Conservation (phyloP, 192 early-diverging fungal species). For the Podila epigama region DNA sequence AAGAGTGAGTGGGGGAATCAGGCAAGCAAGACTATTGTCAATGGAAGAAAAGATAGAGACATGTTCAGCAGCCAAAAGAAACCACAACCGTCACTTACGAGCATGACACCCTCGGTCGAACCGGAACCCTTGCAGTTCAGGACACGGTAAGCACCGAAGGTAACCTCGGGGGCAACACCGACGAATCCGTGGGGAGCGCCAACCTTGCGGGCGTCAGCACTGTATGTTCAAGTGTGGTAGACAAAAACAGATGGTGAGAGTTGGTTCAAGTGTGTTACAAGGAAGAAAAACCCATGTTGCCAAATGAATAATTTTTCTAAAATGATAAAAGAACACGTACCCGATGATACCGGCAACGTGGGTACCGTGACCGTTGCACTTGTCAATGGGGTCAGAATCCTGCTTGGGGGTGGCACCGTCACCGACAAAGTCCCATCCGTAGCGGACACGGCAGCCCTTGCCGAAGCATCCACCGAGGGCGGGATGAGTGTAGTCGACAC, state of each 20-base stretch:
- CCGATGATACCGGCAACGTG: slow-evolving; percentile 77
- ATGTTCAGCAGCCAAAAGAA: no score
- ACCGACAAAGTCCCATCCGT: slow-evolving; percentile 72
- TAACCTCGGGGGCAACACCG: slow-evolving; percentile 87
- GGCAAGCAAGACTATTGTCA: no score
- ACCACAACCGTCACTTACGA: no score
- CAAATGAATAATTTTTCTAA: no score
- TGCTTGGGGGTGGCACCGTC: slow-evolving; percentile 51
- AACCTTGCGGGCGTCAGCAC: slow-evolving; percentile 59
- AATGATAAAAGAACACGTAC: no score
- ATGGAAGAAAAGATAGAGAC: no score
- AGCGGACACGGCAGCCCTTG: slow-evolving; percentile 59
- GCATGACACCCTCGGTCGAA: slow-evolving; percentile 72
- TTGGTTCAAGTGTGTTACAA: no score
- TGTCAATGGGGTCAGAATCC: slow-evolving; percentile 49
- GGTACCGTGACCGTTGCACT: slow-evolving; percentile 70
- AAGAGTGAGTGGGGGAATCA: no score
- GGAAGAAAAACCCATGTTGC: no score
- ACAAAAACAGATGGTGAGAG: no score
- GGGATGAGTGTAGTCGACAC: slow-evolving; percentile 65
- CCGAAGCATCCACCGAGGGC: slow-evolving; percentile 73
- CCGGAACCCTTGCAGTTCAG: slow-evolving; percentile 77
- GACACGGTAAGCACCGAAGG: slow-evolving; percentile 80
- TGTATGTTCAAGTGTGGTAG: no score
- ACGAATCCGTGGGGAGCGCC: slow-evolving; percentile 52